These are phyloP conservation scores for Alloteropsis semialata DNA, from an alignment of 176 grass and related monocot species.

Conservation along the genomic window DNA sequence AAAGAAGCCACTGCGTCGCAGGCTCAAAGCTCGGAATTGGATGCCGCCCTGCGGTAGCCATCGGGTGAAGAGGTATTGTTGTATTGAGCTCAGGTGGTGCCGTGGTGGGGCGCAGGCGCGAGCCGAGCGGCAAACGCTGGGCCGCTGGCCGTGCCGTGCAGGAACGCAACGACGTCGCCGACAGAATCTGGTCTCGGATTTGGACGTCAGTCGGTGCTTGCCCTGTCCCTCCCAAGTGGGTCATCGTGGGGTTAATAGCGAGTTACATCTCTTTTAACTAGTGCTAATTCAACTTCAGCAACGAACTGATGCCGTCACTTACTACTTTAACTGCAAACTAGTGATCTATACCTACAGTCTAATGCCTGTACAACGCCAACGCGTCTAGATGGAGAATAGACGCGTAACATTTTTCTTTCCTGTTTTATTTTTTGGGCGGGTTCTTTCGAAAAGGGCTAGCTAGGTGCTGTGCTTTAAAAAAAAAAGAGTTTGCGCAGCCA, in stretches of 20 bases:
- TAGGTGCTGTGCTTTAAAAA: too few species aligned
- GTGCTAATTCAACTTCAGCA: background rate
- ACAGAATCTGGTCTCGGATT: background rate
- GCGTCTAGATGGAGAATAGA: too few species aligned
- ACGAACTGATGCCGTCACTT: background rate
- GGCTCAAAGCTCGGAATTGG: slow-evolving; percentile 28
- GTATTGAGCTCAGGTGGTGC: background rate
- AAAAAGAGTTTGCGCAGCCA: background rate
- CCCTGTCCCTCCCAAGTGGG: background rate
- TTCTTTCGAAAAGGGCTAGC: background rate
- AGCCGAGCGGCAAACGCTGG: background rate
- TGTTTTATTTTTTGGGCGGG: background rate
- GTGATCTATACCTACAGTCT: too few species aligned
- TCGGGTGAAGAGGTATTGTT: background rate
- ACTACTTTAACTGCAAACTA: background rate
- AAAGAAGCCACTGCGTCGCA: background rate
- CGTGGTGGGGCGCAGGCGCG: background rate
- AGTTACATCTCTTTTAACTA: background rate
- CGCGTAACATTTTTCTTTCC: too few species aligned
- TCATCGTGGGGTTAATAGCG: background rate
- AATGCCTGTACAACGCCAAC: too few species aligned
- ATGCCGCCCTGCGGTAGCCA: background rate
- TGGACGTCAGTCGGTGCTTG: background rate
- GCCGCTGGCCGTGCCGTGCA: background rate
- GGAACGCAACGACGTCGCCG: background rate